phyloP scores from a whole-genome alignment of 495 filamentous ascomycete genomes.

The Melanomma pulvis-pyrius region DNA sequence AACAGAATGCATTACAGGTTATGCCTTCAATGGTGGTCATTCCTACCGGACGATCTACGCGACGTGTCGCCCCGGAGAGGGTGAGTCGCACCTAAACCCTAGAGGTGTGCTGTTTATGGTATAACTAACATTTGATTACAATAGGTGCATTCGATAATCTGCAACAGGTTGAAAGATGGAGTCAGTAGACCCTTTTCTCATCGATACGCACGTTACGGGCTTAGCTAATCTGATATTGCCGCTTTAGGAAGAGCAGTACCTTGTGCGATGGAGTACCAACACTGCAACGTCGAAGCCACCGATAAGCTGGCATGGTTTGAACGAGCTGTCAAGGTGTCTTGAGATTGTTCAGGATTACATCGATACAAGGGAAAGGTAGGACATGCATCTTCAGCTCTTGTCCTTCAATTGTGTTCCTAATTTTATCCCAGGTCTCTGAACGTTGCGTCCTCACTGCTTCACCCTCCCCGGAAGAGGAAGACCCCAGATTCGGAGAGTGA shows the following conservation, averaged over 20 bases:
- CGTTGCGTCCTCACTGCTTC: not conserved
- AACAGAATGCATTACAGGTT: slow-evolving; percentile 7
- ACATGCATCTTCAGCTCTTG: not conserved
- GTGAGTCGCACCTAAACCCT: slow-evolving; percentile 14
- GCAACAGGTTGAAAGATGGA: slow-evolving; percentile 22
- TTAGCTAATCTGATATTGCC: slow-evolving; percentile 29
- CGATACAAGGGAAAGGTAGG: slow-evolving; percentile 31
- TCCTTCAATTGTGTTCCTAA: not conserved
- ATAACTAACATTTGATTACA: slow-evolving; percentile 5
- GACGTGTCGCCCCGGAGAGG: slow-evolving; percentile 14
- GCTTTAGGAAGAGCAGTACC: slow-evolving; percentile 43
- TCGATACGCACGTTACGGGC: not conserved
- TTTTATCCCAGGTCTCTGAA: not conserved
- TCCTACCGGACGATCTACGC: not conserved
- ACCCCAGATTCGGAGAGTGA: slow-evolving; percentile 34
- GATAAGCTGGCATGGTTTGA: slow-evolving; percentile 43
- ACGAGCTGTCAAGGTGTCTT: slow-evolving; percentile 41
- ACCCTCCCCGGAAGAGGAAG: slow-evolving; percentile 36
- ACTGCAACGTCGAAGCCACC: slow-evolving; percentile 12
- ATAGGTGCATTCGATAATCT: slow-evolving; percentile 30
- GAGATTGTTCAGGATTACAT: slow-evolving; percentile 45
- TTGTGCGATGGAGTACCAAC: slow-evolving; percentile 42
- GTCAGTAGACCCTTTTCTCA: slow-evolving; percentile 13
- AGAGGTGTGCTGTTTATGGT: not conserved
- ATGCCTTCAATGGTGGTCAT: slow-evolving; percentile 31